Conservation (phyloP, 305 asterid genomes). For the Fraxinus floribunda region DNA sequence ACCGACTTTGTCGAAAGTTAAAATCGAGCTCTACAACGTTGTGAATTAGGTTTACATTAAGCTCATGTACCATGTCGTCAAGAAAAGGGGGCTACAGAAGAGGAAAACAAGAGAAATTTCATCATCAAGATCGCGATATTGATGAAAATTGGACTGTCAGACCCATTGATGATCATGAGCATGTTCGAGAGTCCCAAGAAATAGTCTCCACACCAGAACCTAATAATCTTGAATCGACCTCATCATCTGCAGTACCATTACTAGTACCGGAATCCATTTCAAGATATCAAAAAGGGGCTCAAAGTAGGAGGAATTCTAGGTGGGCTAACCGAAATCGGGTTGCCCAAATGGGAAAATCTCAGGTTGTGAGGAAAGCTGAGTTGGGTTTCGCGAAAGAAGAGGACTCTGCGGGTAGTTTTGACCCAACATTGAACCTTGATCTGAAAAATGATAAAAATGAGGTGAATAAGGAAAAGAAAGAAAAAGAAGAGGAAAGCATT, state of each 20-base stretch:
- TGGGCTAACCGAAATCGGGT: conserved; percentile 25
- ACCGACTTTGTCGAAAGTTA: not conserved
- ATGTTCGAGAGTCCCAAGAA: not conserved
- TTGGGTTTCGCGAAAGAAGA: conserved; percentile 14
- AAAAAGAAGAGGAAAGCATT: conserved; percentile 22
- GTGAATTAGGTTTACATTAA: not conserved
- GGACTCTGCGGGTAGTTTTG: conserved; percentile 19
- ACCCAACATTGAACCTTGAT: conserved; percentile 20
- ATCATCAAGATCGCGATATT: not conserved
- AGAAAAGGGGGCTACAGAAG: conserved; percentile 26
- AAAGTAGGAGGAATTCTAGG: conserved; percentile 25
- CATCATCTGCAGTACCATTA: conserved; percentile 16
- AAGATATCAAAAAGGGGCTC: conserved; percentile 20
- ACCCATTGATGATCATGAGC: conserved; percentile 25
- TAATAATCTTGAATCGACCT: not conserved
- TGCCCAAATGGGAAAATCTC: conserved; percentile 21
- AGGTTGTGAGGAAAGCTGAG: conserved; percentile 27
- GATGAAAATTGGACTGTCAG: conserved; percentile 26
- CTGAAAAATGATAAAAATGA: conserved; percentile 23
- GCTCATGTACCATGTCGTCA: conserved; percentile 23
- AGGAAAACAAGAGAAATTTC: conserved; percentile 14
- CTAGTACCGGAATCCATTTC: conserved; percentile 10
- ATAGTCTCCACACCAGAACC: not conserved
- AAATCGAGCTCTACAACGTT: not conserved
- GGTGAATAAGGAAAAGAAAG: conserved; percentile 15